A percentile compares a stretch with the other conserved stretches of the same genome.
Evolutionary conservation across 768 basidiomycete species (phyloP).

Genomic region (Amanita inopinata): DNA sequence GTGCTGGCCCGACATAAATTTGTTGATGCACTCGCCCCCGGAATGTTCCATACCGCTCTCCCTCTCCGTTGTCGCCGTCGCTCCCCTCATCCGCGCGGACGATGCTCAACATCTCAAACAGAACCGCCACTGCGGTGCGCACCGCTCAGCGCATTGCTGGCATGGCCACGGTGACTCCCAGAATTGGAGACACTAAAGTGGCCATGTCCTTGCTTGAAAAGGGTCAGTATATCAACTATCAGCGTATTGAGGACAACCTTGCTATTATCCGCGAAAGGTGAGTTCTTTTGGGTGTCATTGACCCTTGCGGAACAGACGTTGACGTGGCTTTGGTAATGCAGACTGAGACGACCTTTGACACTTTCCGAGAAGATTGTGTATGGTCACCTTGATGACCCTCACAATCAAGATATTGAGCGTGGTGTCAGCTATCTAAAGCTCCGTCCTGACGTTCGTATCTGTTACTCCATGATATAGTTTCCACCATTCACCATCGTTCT

Average conservation of each 20-base stretch:
- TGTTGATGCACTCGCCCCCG: conserved; percentile 25
- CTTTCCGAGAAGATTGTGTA: conserved; percentile 96
- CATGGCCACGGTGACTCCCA: conserved; percentile 72
- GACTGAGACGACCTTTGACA: conserved; percentile 84
- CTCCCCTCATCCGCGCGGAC: conserved; percentile 29
- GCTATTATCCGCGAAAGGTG: conserved; percentile 78
- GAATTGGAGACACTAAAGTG: conserved; percentile 87
- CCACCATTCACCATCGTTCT: conserved; percentile 9
- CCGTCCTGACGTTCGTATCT: conserved; percentile 79
- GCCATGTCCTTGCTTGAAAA: conserved; percentile 82
- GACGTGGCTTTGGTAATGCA: not conserved
- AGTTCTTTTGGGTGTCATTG: conserved; percentile 4
- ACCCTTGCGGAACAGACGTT: conserved; percentile 25
- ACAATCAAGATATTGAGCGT: conserved; percentile 82
- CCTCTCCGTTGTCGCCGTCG: conserved; percentile 20
- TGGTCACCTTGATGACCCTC: conserved; percentile 94
- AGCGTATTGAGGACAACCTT: conserved; percentile 97
- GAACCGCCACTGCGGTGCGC: conserved; percentile 44
- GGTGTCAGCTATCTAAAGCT: conserved; percentile 96
- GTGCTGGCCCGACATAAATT: conserved; percentile 31
- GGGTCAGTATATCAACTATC: conserved; percentile 84
- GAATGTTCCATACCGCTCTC: conserved; percentile 24
- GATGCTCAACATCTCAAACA: conserved; percentile 54
- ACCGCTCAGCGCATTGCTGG: conserved; percentile 41
- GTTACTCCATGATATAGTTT: conserved; percentile 5